Evolutionary conservation across 2,329 filamentous ascomycete genomes (phyloP).

Genomic region (Arthrobotrys sphaeroides): DNA sequence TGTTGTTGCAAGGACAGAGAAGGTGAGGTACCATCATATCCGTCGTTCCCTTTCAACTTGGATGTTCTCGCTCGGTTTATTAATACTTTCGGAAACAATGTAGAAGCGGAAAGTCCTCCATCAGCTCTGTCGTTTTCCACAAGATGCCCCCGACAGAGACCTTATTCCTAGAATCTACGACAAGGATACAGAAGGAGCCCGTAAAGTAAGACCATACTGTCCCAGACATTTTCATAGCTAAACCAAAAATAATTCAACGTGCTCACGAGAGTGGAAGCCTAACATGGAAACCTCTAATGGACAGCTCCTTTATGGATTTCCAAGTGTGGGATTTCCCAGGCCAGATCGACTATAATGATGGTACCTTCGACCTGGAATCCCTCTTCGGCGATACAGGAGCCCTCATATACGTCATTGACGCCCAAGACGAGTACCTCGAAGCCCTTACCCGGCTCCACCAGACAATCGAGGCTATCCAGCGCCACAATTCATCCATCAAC

Average conservation of each 20-base stretch:
- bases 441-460: conserved; percentile 85
- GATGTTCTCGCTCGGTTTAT: background rate
- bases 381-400: conserved; percentile 95
- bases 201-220: conserved; percentile 77
- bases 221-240: background rate
- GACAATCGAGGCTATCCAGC: conserved; percentile 88
- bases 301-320: conserved; percentile 97
- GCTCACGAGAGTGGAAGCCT: conserved; percentile 18
- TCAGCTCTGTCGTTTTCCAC: conserved; percentile 98
- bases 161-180: conserved; percentile 92
- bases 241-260: background rate
- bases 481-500: conserved; percentile 90
- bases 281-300: conserved; percentile 22
- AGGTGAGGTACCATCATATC: conserved; percentile 68
- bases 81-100: conserved; percentile 39
- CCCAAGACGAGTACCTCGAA: conserved; percentile 96
- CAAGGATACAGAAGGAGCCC: conserved; percentile 90
- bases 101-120: conserved; percentile 97
- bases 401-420: conserved; percentile 97
- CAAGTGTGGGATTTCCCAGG: conserved; percentile 98
- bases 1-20: conserved; percentile 94
- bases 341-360: conserved; percentile 90
- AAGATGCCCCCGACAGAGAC: conserved; percentile 97
- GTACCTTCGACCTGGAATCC: conserved; percentile 87
- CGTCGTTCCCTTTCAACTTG: conserved; percentile 56